Evolutionary conservation across 495 filamentous ascomycete species (phyloP), one percentile per base, ranked within the genome.

Genomic region (Hypoxylon fuscum): DNA sequence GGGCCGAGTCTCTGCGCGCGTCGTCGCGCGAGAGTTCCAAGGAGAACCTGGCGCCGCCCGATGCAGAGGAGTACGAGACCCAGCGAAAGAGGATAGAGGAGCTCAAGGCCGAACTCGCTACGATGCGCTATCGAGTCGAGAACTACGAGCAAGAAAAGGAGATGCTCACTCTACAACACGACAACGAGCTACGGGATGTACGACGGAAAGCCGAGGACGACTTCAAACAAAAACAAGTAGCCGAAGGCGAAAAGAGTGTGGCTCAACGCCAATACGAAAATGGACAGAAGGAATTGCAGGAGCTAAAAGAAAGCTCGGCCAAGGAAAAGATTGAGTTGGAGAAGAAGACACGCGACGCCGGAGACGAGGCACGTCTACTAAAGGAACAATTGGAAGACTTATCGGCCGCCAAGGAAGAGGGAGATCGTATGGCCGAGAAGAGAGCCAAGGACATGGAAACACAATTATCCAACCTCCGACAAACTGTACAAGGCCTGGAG

Each of bases 131-230:
- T 61, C 79, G 77, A 6, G 73, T 83, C 20, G 79, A 73, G 81
- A 94, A 68, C 79, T 78, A 91, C 59, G 93, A 92, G 61, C 91
- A 96, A 51, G 95, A 97, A 70, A 87, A 91, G 61, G 93, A 96
- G 35, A 77, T 97, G 43, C 76, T 86, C 47, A 82, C 80, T 2
- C 75, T 97, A 9, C 85, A 89, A 50, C 88, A 91, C 66, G 90
- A 96, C 52, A 90, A 92, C 64, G 93, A 97, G 64, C 71, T 96
- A 17, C 83, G 92, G 38, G 90, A 93, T 17, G 77, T 86, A 3
- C 87, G 90, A 65, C 75, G 84, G 22, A 90, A 87, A 61, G 86
- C 87, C 11, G 93, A 97, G 62, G 87, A 90, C 6, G 92, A 96
- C 62, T 95, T 91, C 72, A 83, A 88, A 58, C 88, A 87, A 64